Evolutionary conservation across 345 rosid genomes (phyloP).

Genomic region (Heritiera fomes): DNA sequence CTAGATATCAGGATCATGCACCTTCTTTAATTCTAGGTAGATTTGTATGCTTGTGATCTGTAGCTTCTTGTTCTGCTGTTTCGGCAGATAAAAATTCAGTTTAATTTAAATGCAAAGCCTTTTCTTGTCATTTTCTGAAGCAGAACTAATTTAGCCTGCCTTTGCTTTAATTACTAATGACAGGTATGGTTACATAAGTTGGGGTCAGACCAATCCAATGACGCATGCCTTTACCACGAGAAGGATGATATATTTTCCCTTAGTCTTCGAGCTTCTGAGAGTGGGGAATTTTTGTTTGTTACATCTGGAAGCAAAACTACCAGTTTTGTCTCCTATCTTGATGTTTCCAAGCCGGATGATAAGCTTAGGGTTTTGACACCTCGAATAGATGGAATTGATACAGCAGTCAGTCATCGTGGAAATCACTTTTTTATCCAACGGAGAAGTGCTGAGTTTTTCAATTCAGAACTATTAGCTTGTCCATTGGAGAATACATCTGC

Average conservation of each 20-base stretch:
- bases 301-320: slow-evolving; percentile 77
- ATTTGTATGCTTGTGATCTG: background rate
- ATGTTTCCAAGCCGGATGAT: slow-evolving; percentile 59
- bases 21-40: background rate
- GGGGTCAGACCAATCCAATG: slow-evolving; percentile 71
- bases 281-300: slow-evolving; percentile 65
- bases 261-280: slow-evolving; percentile 70
- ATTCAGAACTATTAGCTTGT: slow-evolving; percentile 78
- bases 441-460: slow-evolving; percentile 77
- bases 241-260: slow-evolving; percentile 85
- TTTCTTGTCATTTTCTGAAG: background rate
- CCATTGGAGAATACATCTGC: slow-evolving; percentile 58
- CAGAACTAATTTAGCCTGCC: background rate
- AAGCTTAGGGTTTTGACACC: slow-evolving; percentile 79
- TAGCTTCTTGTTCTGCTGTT: background rate
- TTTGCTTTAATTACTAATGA: slow-evolving; percentile 15
- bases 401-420: slow-evolving; percentile 78
- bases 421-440: slow-evolving; percentile 72
- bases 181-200: slow-evolving; percentile 92
- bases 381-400: slow-evolving; percentile 65
- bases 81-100: background rate
- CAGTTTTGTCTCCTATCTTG: slow-evolving; percentile 61
- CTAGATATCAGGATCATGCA: background rate
- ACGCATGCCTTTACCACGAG: slow-evolving; percentile 82
- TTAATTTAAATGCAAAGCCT: background rate